phyloP scores from a whole-genome alignment of 305 asterid genomes.

The Solanum hybrid region DNA sequence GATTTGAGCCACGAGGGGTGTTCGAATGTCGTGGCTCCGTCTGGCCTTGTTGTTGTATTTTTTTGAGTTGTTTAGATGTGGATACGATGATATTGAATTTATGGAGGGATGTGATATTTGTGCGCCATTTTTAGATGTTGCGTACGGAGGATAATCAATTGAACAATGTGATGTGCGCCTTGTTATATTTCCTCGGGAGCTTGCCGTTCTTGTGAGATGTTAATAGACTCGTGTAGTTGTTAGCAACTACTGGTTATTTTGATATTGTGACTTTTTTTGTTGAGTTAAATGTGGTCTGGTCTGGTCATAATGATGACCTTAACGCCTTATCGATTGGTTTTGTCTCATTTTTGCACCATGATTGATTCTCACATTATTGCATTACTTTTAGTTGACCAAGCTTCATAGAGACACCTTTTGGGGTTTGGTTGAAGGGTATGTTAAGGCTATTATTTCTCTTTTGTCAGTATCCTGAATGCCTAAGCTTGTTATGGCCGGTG shows the following conservation, averaged over 20 bases:
- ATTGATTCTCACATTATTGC: not conserved
- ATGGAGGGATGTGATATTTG: not conserved
- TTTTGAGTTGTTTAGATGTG: not conserved
- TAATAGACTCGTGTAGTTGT: not conserved
- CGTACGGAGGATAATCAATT: not conserved
- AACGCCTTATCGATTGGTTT: not conserved
- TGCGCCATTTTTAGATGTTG: not conserved
- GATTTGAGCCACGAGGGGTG: not conserved
- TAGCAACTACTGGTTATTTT: too few relatives aligned
- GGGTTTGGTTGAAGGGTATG: not conserved
- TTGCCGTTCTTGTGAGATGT: too few relatives aligned
- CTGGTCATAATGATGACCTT: not conserved
- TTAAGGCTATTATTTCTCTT: not conserved
- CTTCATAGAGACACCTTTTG: not conserved
- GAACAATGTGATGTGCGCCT: not conserved
- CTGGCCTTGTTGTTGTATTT: not conserved
- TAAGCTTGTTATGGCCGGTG: too few relatives aligned
- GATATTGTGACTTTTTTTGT: too few relatives aligned
- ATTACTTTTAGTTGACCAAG: not conserved
- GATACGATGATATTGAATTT: too few relatives aligned
- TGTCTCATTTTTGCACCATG: not conserved
- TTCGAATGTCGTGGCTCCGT: not conserved
- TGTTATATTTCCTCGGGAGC: not conserved
- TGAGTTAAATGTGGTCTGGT: not conserved
- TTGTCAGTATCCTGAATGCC: not conserved